Base-by-base conservation (phyloP, 2,329 filamentous ascomycete species). In the Scedosporium apiospermum region DNA sequence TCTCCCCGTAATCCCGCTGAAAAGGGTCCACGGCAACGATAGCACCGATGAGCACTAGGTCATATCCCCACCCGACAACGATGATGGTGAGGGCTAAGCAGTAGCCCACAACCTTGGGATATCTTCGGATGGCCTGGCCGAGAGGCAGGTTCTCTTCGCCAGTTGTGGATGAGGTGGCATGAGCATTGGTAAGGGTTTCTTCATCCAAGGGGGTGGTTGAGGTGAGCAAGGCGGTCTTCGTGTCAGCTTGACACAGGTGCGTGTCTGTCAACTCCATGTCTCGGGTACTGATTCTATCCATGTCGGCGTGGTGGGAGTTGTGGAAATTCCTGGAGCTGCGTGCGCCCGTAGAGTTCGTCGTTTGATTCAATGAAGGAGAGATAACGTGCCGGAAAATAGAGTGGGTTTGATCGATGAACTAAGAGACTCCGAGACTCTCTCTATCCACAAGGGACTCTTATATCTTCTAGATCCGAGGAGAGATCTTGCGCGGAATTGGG, bases 11-110 rank as follows among this genome's bases (percentile, higher is more conserved):
- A 61, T 72, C 71, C 4, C 62, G 58, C 3, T 69, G 65, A n/a
- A 73, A 73, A 0, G 67, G 63, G 6, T 73, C 71, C 0, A 69
- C 70, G 1, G 67, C 68, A 4, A 65, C 68, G n/a, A 72, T 66
- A 5, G 68, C 62, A 4, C 71, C 70, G 0, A 72, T 66, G 1
- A 72, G 63, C 1, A 70, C 65, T 1, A 68, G 58, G 16, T 69
- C 69, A 53, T 72, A 72, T 1, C 70, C 70, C 70, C 70, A 72
- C n/a, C 70, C 70, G 16, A 72, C 62, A 3, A 72, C 64, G 5
- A 69, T 66, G 2, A 71, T 63, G 1, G 69, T 66, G 57, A 73
- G 66, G 12, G 64, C 67, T 1, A 72, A 58, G 9, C 68, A 71
- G 34, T 69, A 72, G 0, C 55, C 65, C 3, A 67, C 66, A 1